These are phyloP conservation scores for Beta vulgaris DNA, from an alignment of 148 eudicot genomes.

Conservation along the genomic window DNA sequence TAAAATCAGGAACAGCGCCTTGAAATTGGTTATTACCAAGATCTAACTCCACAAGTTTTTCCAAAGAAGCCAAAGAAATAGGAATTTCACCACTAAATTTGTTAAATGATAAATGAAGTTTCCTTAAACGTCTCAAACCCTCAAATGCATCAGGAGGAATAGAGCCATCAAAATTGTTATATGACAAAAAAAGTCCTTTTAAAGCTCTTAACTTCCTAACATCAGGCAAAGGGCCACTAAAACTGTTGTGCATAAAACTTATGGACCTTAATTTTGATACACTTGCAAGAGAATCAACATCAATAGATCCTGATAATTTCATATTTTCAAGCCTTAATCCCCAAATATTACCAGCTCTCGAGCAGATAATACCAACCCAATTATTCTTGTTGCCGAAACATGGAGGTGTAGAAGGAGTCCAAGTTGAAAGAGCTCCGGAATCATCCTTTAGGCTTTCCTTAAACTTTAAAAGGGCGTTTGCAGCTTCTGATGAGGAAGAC, in stretches of 20 bases:
- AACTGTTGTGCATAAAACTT: constrained; percentile 27
- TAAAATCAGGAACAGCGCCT: constrained; percentile 51
- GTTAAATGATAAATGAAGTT: constrained; percentile 28
- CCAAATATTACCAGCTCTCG: constrained; percentile 30
- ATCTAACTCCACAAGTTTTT: constrained; percentile 26
- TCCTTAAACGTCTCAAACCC: constrained; percentile 32
- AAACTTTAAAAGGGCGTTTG: constrained; percentile 19
- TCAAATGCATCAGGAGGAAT: constrained; percentile 26
- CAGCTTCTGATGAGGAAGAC: constrained; percentile 3
- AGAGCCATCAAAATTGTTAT: constrained; percentile 30
- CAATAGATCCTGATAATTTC: constrained; percentile 25
- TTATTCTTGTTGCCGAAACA: constrained; percentile 25
- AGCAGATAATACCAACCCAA: constrained; percentile 35
- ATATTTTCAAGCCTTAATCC: constrained; percentile 37
- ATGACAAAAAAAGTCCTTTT: constrained; percentile 22
- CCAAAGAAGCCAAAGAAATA: constrained; percentile 15
- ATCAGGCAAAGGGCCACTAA: constrained; percentile 30
- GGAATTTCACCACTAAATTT: constrained; percentile 36
- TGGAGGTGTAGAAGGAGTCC: constrained; percentile 23
- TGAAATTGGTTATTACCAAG: constrained; percentile 30
- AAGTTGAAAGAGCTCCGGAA: constrained; percentile 12
- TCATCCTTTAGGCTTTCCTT: constrained; percentile 27
- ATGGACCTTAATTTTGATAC: constrained; percentile 25
- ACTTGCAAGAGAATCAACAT: constrained; percentile 17
- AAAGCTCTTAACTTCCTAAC: constrained; percentile 20